Evolutionary conservation across 257 asterid genomes (phyloP), one percentile per base, ranked within the genome.

Genomic region (Hygrophila difformis): DNA sequence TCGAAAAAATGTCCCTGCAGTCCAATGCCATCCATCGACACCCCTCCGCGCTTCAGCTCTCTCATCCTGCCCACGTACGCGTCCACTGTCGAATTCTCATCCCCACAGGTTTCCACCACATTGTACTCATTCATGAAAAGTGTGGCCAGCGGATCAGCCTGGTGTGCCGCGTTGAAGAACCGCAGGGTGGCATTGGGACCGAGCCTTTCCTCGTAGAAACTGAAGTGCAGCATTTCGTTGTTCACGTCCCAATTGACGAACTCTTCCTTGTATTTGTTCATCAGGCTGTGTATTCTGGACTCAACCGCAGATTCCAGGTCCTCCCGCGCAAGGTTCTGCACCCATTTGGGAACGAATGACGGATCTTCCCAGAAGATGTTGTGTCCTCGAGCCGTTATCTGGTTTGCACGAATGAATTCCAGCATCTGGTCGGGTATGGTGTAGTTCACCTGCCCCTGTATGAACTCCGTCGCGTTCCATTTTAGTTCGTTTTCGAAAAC

Each of bases 161-260:
- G 26, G 19, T 63, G 31, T 24, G 77, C 73, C 40, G 59, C 15
- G 39, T 51, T 11, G 40, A 59, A 72, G 51, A 61, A 79, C 28
- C 1, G 8, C 9, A 69, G 34, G 0, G 84, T 65, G 1, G 87
- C 76, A 39, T 21, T 47, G 1, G 57, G 18, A 3, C 91, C 87
- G 2, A 79, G 63, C 1, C 56, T 52, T 4, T 49, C 24, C 56
- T 77, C 87, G 7, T 68, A 64, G 56, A 75, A 81, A 1, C 65
- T 42, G 10, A 12, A 67, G 19, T 81, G 89, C 1, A 84, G 64
- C 61, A 75, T 75, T 57, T 84, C 93, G 12, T 84, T 84, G 22
- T 52, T 60, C 2, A 81, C 93, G 9, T 84, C 95, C 93, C 93
- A 84, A 40, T 80, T 84, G 15, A 84, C 46, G 59, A 80, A 63